Evolutionary conservation across 2,329 filamentous ascomycete species (phyloP), one percentile per base, ranked within the genome.

Genomic region (Colletotrichum chrysophilum): DNA sequence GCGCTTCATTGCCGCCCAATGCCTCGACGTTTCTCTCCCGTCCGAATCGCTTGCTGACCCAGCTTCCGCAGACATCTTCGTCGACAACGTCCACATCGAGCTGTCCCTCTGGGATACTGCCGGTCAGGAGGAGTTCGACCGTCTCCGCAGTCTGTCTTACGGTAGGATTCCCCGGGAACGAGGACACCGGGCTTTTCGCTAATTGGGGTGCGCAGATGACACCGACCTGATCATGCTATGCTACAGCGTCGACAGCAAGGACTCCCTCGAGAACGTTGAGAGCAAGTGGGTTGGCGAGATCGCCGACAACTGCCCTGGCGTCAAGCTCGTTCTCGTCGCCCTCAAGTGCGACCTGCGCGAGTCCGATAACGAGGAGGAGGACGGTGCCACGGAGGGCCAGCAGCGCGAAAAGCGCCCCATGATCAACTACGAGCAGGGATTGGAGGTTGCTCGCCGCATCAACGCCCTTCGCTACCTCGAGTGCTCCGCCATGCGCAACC

Each of bases 241-340:
- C 89, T 99, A 98, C 87, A 97, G 95, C 81, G 95, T 98, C 84
- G 97, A 99, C 86, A 98, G 95, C 84, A 95, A 94, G 79, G 96
- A 98, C 85, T 98, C 96, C 4, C 92, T 99, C 77, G 97, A 99
- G 85, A 99, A 99, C 91, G 96, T 99, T 77, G 96, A 98, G 85
- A 96, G 95, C 80, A 99, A 99, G 87, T 99, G 97, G 97, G 95
- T 98, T 7, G 94, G 95, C 77, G 97, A 99, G 86, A 99, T 99
- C 79, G 95, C 96, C 77, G 97, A 99, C 87, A 98, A 99, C 87
- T 98, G 97, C 86, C 95, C 96, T 2, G 95, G 94, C 74, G 97
- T 98, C 78, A 98, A 97, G 85, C 92, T 99, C 61, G 97, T 99
- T 21, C 90, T 99, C 9, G 96, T 98, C 6, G 97, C 97, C 28